A percentile compares a stretch with the other conserved stretches of the same genome.
These are phyloP conservation scores for Dactylella cylindrospora DNA, from an alignment of 2,329 filamentous ascomycete genomes.

Conservation along the genomic window DNA sequence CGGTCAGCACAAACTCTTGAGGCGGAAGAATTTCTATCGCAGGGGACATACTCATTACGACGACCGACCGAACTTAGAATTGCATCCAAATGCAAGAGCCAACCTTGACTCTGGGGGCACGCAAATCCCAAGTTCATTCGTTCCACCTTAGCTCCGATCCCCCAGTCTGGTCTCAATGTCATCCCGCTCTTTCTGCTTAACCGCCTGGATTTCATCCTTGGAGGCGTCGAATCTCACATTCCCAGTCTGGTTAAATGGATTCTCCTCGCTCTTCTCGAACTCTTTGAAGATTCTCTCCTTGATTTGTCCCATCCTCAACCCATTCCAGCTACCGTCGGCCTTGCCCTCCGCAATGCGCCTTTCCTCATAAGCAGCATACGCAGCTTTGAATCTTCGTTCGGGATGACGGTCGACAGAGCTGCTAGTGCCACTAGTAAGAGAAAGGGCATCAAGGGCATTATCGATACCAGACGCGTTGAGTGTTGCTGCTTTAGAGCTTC, in stretches of 20 bases:
- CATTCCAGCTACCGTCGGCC: constrained; percentile 69
- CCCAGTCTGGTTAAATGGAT: constrained; percentile 83
- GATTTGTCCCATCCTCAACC: constrained; percentile 78
- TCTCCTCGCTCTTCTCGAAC: constrained; percentile 91
- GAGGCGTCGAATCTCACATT: constrained; percentile 73
- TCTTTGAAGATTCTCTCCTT: constrained; percentile 83
- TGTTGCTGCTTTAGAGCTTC: constrained; percentile 5
- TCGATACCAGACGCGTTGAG: constrained; percentile 88
- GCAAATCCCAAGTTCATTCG: too few species aligned
- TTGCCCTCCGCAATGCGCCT: constrained; percentile 81
- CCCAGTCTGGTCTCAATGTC: constrained; percentile 73
- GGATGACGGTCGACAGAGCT: constrained; percentile 84
- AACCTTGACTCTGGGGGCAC: too few species aligned
- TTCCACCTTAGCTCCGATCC: constrained; percentile 40
- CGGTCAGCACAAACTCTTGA: too few species aligned
- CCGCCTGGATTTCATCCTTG: constrained; percentile 70
- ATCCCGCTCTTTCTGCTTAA: constrained; percentile 66
- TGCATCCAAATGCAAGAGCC: too few species aligned
- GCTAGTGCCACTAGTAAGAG: constrained; percentile 62
- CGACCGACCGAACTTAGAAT: too few species aligned
- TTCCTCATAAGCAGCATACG: constrained; percentile 80
- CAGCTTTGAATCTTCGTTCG: constrained; percentile 82
- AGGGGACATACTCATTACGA: too few species aligned
- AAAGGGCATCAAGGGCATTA: constrained; percentile 85
- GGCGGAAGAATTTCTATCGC: too few species aligned